These are phyloP conservation scores for Capsicum pubescens DNA, from an alignment of 257 asterid genomes.

Conservation along the genomic window DNA sequence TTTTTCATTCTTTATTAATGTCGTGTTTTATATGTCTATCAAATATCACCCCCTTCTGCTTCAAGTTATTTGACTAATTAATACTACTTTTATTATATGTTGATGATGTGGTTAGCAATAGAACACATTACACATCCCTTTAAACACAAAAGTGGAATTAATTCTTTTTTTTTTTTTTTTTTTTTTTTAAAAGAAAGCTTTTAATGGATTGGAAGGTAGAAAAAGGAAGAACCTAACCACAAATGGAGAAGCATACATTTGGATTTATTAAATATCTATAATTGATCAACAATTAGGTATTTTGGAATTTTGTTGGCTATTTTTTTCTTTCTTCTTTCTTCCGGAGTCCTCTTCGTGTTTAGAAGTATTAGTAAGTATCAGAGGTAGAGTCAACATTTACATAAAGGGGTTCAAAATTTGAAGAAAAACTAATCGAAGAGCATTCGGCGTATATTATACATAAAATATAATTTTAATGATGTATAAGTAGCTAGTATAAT, in stretches of 20 bases:
- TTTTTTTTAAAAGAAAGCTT: too few species aligned
- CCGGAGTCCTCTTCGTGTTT: too few species aligned
- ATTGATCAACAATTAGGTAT: conserved; percentile 24
- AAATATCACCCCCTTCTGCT: neutral
- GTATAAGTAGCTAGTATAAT: too few species aligned
- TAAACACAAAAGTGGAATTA: neutral
- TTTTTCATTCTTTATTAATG: neutral
- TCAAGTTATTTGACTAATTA: conserved; percentile 20
- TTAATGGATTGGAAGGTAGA: too few species aligned
- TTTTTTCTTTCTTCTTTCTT: neutral
- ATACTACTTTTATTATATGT: neutral
- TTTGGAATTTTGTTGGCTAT: conserved; percentile 33
- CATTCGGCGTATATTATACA: too few species aligned
- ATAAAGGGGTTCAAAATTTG: too few species aligned
- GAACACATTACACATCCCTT: conserved; percentile 41
- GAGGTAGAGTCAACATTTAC: too few species aligned
- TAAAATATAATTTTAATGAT: too few species aligned
- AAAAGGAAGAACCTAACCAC: too few species aligned
- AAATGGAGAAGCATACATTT: too few species aligned
- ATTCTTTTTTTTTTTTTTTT: too few species aligned
- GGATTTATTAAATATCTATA: neutral
- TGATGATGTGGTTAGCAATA: conserved; percentile 33
- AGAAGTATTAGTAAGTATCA: neutral
- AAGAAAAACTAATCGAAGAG: too few species aligned
- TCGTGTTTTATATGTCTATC: neutral